Base-by-base conservation (phyloP, 106 monocot genomes). In the Gastrodia elata region DNA sequence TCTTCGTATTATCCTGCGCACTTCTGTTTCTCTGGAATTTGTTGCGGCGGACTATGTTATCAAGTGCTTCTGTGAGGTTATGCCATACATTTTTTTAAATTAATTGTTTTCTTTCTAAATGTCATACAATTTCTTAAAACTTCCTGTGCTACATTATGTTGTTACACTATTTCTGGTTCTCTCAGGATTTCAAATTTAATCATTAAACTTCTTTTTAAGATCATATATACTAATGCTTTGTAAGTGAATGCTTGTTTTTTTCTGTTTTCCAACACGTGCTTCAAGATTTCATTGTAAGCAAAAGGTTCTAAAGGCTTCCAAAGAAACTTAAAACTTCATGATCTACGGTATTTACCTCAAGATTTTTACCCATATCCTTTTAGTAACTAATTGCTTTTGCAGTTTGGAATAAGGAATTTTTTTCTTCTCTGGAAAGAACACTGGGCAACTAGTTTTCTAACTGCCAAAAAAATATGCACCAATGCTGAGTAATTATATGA, bases 51-150 rank as follows among this genome's bases (percentile, higher is more conserved):
- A 91, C 74, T 87, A 91, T 82, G 91, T 91, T 64, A 82, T 93
- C 82, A 88, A 84, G 82, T 87, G 88, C 75, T 98, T 98, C 73
- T 98, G 98, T 76, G 88, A 98, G 98, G 98, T 98, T 74, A n/a
- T 48, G 38, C 24, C 56, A 77, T 75, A 33, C 10, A 28, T 41
- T 34, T 38, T 25, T 41, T 6, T 27, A 3, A n/a, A 36, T 36
- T 43, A 24, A 22, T 68, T 49, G 0, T 28, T 16, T 52, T 40
- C 41, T 64, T 42, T 74, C 7, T 4, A 49, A 6, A 8, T 46
- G 15, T 72, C 48, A 33, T 48, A 13, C 38, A 41, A 41, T 40
- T 70, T 46, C 20, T 46, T 43, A 38, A 48, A 25, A 49, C 2
- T 43, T 18, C n/a, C 27, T 43, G 9, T 30, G 27, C 71, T 49